phyloP scores from a whole-genome alignment of 306 rosid species.

The Dalbergia cultrata region DNA sequence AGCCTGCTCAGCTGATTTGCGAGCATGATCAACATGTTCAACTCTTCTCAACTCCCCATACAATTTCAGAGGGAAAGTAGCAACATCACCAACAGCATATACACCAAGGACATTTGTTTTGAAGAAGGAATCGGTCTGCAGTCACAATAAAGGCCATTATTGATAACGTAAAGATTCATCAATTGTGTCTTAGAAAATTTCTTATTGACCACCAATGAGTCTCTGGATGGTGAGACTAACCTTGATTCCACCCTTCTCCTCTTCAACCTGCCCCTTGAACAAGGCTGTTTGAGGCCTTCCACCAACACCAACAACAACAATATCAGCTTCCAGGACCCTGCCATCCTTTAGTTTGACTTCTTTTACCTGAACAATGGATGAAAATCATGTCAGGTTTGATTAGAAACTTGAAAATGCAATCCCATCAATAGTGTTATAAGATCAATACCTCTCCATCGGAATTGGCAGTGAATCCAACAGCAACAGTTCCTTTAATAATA shows the following conservation, averaged over 20 bases:
- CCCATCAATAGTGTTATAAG: slow-evolving; percentile 26
- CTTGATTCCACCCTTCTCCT: slow-evolving; percentile 96
- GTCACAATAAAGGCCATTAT: slow-evolving; percentile 40
- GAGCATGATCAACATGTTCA: slow-evolving; percentile 96
- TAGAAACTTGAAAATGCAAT: slow-evolving; percentile 28
- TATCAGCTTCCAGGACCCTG: slow-evolving; percentile 86
- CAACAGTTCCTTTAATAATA: slow-evolving; percentile 95
- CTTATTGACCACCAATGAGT: slow-evolving; percentile 9
- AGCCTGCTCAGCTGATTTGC: slow-evolving; percentile 99
- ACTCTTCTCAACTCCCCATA: slow-evolving; percentile 89
- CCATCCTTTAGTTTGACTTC: slow-evolving; percentile 96
- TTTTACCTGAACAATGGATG: slow-evolving; percentile 69
- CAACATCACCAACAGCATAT: slow-evolving; percentile 98
- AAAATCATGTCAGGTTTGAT: slow-evolving; percentile 23
- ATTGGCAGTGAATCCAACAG: slow-evolving; percentile 76
- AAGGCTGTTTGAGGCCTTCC: slow-evolving; percentile 80
- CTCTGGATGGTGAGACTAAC: slow-evolving; percentile 54
- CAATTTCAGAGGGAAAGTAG: slow-evolving; percentile 91
- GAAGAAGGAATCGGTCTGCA: slow-evolving; percentile 90
- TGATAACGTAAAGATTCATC: slow-evolving; percentile 25
- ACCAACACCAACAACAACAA: slow-evolving; percentile 97
- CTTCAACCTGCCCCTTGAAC: slow-evolving; percentile 97
- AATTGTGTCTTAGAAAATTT: slow-evolving; percentile 1
- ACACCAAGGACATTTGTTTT: slow-evolving; percentile 83
- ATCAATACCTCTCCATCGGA: slow-evolving; percentile 82